These are phyloP conservation scores for Neoscytalidium dimidiatum DNA, from an alignment of 2,329 filamentous ascomycete species.

Conservation along the genomic window DNA sequence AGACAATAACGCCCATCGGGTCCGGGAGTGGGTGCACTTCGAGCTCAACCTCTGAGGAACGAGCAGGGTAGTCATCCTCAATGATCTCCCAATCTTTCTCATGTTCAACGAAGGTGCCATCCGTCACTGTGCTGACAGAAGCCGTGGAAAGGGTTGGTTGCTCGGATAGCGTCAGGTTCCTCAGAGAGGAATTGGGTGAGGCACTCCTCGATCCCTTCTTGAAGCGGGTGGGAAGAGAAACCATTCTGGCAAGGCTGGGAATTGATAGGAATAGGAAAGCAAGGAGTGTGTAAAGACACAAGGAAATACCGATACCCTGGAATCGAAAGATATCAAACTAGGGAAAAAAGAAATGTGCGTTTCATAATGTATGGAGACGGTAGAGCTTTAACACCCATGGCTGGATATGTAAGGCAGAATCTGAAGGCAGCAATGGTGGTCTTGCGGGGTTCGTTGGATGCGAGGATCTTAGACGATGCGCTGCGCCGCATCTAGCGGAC, in stretches of 20 bases:
- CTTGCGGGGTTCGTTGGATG: not conserved
- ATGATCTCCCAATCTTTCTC: not conserved
- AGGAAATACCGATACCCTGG: not conserved
- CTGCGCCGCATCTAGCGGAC: constrained; percentile 7
- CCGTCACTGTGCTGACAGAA: not conserved
- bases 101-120: not conserved
- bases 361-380: not conserved
- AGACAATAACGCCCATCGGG: constrained; percentile 47
- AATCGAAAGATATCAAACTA: not conserved
- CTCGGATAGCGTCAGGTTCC: not conserved
- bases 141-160: not conserved
- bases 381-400: not conserved
- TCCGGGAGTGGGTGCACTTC: constrained; percentile 20
- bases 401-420: not conserved
- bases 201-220: not conserved
- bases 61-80: not conserved
- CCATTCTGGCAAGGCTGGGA: not conserved
- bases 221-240: not conserved
- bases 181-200: not conserved
- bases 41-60: not conserved
- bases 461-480: not conserved
- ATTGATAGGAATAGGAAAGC: not conserved
- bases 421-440: not conserved
- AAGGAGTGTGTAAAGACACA: not conserved
- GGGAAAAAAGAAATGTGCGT: not conserved